These are phyloP conservation scores for Telopea speciosissima DNA, from an alignment of 177 flowering plant species.

Conservation along the genomic window DNA sequence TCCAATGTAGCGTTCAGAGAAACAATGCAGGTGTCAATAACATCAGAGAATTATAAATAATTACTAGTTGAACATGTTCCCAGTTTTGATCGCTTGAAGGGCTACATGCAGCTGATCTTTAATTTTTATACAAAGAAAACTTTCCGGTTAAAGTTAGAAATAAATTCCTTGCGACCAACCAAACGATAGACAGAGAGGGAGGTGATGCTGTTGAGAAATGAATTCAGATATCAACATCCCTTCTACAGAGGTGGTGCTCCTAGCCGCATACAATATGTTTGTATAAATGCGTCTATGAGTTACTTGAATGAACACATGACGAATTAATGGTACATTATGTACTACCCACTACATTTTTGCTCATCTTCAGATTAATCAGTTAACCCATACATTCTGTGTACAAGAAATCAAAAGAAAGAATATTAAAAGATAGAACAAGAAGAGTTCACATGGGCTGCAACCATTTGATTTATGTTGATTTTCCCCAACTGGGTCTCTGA, in stretches of 20 bases:
- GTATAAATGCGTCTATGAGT: background rate
- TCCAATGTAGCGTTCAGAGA: too few relatives aligned
- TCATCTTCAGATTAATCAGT: background rate
- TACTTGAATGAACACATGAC: background rate
- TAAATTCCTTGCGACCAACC: background rate
- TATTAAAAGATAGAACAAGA: background rate
- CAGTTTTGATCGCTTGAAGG: background rate
- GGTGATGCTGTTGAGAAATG: background rate
- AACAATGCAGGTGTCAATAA: too few relatives aligned
- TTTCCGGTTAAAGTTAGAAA: background rate
- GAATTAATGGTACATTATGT: background rate
- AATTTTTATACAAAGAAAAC: background rate
- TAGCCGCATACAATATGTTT: background rate
- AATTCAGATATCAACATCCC: background rate
- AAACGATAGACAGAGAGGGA: background rate
- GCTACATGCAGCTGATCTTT: background rate
- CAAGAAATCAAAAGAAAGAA: background rate
- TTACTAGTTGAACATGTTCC: background rate
- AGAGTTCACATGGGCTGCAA: background rate
- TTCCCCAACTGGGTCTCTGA: slow-evolving; percentile 23
- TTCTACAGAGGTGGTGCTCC: background rate
- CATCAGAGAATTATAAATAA: background rate
- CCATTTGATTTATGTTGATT: slow-evolving; percentile 11
- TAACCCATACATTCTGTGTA: background rate
- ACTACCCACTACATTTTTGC: background rate